Evolutionary conservation across 1,284 basidiomycete genomes (phyloP).

Genomic region (Athelia sp.): DNA sequence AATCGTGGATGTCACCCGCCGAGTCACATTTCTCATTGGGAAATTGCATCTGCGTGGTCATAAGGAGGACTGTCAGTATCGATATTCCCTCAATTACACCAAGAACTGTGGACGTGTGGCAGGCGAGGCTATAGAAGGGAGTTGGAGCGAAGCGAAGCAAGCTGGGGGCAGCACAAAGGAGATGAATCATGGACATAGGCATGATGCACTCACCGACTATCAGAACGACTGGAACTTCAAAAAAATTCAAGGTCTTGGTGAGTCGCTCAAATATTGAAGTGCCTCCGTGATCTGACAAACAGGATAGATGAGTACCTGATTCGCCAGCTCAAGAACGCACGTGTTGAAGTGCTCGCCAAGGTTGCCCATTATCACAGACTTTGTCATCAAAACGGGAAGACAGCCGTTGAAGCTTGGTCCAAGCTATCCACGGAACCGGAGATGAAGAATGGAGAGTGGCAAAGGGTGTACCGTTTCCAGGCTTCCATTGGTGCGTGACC

Average conservation of each 20-base stretch:
- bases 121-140: conserved; percentile 16
- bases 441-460: conserved; percentile 1
- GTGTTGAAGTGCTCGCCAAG: background rate
- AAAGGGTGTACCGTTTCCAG: conserved; percentile 1
- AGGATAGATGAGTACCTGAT: background rate
- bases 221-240: conserved; percentile 16
- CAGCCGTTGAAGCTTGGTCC: background rate
- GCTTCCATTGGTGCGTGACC: background rate
- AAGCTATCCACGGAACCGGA: background rate
- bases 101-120: conserved; percentile 13
- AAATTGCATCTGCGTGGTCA: background rate
- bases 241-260: conserved; percentile 12
- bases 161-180: conserved; percentile 17
- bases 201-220: conserved; percentile 16
- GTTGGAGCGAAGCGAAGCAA: conserved; percentile 17
- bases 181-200: conserved; percentile 21
- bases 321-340: conserved; percentile 2
- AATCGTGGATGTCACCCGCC: background rate
- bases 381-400: background rate
- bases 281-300: background rate
- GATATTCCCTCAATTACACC: conserved; percentile 16
- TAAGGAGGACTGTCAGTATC: conserved; percentile 1
- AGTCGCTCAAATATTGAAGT: background rate
- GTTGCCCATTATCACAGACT: background rate
- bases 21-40: background rate